phyloP scores from a whole-genome alignment of 1,139 yeast genomes.

The Hansenula lynferdii region DNA sequence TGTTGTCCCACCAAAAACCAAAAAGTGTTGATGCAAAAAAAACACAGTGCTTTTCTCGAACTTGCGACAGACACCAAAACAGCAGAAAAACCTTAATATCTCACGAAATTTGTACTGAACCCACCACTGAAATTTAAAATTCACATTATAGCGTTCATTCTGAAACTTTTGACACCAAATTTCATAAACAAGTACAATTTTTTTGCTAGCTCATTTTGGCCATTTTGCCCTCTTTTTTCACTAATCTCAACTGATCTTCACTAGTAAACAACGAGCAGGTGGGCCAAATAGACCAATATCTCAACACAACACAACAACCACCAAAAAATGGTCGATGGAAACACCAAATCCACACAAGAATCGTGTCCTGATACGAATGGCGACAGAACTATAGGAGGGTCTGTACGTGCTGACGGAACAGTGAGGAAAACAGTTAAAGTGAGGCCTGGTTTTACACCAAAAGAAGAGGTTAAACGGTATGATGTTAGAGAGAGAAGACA shows the following conservation, averaged over 20 bases:
- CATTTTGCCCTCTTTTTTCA: neutral
- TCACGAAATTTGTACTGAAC: neutral
- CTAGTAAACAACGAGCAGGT: neutral
- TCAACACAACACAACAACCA: neutral
- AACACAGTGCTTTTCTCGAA: too few relatives aligned
- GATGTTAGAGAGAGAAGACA: conserved; percentile 10
- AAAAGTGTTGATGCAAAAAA: neutral
- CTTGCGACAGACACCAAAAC: too few relatives aligned
- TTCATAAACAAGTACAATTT: neutral
- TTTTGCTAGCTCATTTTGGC: neutral
- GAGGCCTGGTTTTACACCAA: conserved; percentile 34
- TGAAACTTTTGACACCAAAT: neutral
- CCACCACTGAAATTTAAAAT: neutral
- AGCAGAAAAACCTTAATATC: neutral
- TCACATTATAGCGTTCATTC: neutral
- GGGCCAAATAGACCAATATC: neutral
- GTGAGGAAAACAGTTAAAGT: conserved; percentile 29
- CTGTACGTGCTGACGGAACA: conserved; percentile 33
- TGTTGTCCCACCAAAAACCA: neutral
- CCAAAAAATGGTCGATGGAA: neutral
- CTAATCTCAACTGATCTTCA: neutral
- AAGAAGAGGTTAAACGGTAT: conserved; percentile 31
- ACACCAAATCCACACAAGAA: conserved; percentile 3
- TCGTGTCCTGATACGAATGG: conserved; percentile 8
- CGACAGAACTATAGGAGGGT: conserved; percentile 18